Percentiles rank a stretch among this genome's conserved stretches.
phyloP scores from a whole-genome alignment of 2,329 filamentous ascomycete genomes.

The Hypoxylon sp. region DNA sequence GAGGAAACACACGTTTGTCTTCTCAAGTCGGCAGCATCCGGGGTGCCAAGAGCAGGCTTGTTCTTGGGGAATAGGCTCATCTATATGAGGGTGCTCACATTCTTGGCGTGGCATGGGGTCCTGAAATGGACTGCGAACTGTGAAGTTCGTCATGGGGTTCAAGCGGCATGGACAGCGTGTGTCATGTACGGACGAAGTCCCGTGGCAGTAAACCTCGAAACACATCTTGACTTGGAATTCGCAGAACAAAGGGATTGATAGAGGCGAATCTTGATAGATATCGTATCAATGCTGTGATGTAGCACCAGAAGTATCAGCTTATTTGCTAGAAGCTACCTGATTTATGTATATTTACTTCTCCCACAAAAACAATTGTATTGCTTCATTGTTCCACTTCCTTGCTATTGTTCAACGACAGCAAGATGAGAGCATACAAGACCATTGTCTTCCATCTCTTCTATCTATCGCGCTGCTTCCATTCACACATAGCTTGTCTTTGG shows the following conservation, averaged over 20 bases:
- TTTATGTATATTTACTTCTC: background rate
- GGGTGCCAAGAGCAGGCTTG: constrained; percentile 27
- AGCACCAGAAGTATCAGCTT: background rate
- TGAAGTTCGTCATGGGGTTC: constrained; percentile 32
- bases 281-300: background rate
- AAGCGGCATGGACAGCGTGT: constrained; percentile 28
- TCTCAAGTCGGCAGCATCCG: constrained; percentile 28
- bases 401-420: background rate
- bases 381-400: constrained; percentile 5
- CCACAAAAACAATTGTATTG: too few species aligned
- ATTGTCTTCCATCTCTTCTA: constrained; percentile 1
- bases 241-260: background rate
- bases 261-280: background rate
- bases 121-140: constrained; percentile 34
- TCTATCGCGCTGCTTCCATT: background rate
- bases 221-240: constrained; percentile 20
- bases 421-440: background rate
- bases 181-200: constrained; percentile 31
- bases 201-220: constrained; percentile 29
- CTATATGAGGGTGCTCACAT: constrained; percentile 18
- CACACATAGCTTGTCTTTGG: background rate
- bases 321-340: too few species aligned
- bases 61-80: background rate
- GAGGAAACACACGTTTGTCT: background rate
- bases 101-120: constrained; percentile 8